A percentile compares a stretch with the other conserved stretches of the same genome.
Evolutionary conservation across 2,329 filamentous ascomycete species (phyloP).

Genomic region (Phialophora verrucosa): DNA sequence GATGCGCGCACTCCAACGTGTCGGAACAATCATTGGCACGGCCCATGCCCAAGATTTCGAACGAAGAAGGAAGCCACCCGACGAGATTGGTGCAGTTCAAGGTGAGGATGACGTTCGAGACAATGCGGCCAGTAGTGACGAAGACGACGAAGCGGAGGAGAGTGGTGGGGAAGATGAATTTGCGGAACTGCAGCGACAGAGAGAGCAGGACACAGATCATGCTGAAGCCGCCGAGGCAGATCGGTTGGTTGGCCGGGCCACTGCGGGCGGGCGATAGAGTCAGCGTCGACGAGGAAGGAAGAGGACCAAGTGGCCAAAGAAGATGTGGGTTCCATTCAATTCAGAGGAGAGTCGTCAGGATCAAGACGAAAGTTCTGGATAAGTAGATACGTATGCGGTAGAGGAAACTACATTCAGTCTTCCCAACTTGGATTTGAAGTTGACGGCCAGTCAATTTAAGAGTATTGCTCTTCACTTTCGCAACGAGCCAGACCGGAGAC

Average conservation of each 20-base stretch:
- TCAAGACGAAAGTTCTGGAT: neutral
- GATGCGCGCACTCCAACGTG: slow-evolving; percentile 49
- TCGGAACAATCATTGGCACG: slow-evolving; percentile 74
- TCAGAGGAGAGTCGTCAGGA: neutral
- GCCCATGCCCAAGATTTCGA: slow-evolving; percentile 94
- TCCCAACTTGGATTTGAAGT: neutral
- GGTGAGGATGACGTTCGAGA: slow-evolving; percentile 40
- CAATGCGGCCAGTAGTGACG: slow-evolving; percentile 7
- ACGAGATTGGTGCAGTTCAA: slow-evolving; percentile 46
- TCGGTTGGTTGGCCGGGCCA: slow-evolving; percentile 12
- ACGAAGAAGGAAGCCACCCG: slow-evolving; percentile 66
- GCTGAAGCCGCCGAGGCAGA: slow-evolving; percentile 12
- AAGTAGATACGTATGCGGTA: neutral
- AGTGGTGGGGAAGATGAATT: slow-evolving; percentile 24
- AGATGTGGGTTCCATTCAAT: neutral
- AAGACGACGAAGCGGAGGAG: slow-evolving; percentile 22
- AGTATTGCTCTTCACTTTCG: too few species aligned
- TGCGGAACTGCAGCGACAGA: slow-evolving; percentile 21
- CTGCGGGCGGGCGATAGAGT: neutral
- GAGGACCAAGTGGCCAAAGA: neutral
- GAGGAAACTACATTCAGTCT: neutral
- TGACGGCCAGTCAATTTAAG: neutral
- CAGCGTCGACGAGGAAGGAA: neutral
- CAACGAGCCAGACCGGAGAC: neutral
- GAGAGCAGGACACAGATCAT: slow-evolving; percentile 12